Evolutionary conservation across 148 eudicot species (phyloP).

Genomic region (Vaccinium macrocarpon): DNA sequence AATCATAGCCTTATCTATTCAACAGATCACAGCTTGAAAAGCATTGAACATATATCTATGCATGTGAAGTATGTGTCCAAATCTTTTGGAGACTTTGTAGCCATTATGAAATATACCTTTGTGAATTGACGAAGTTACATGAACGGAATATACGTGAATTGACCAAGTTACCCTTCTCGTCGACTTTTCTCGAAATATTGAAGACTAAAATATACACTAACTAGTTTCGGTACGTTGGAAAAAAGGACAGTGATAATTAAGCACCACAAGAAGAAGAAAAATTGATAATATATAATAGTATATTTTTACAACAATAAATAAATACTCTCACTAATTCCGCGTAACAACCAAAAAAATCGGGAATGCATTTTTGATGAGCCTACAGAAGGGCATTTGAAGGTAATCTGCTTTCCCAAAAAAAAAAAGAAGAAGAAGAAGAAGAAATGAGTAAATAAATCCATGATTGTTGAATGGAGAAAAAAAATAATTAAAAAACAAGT

Average conservation of each 20-base stretch:
- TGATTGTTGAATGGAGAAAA: background rate
- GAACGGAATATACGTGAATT: background rate
- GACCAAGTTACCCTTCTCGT: background rate
- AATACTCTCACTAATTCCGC: background rate
- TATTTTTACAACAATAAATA: background rate
- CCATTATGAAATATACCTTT: background rate
- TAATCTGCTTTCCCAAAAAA: no score
- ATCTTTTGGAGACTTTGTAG: background rate
- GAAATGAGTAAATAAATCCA: background rate
- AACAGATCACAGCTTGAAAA: no score
- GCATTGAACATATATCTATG: no score
- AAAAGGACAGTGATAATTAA: no score
- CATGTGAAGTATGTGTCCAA: background rate
- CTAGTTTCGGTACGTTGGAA: no score
- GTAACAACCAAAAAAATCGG: background rate
- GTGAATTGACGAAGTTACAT: background rate
- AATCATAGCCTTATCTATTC: no score
- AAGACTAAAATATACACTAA: no score
- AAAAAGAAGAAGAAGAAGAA: no score
- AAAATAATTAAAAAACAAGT: no score
- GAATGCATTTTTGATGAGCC: background rate
- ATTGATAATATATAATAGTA: background rate
- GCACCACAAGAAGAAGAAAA: background rate
- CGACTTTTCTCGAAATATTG: background rate
- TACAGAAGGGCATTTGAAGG: background rate